Percentiles rank a stretch among this genome's conserved stretches.
phyloP scores from a whole-genome alignment of 2,329 filamentous ascomycete genomes.

The Trichoderma sp. region DNA sequence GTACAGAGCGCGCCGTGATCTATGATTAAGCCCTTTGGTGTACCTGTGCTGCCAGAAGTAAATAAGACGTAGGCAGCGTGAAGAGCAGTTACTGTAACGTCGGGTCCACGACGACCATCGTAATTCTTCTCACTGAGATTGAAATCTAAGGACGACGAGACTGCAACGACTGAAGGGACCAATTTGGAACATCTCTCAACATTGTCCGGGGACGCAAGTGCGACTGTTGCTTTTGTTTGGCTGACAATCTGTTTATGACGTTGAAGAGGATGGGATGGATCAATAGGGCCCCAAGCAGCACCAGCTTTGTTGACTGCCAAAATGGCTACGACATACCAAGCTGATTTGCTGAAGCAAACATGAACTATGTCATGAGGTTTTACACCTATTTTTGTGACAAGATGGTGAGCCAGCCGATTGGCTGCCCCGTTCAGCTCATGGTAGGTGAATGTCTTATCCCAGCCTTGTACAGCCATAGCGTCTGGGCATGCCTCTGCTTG shows the following conservation, averaged over 20 bases:
- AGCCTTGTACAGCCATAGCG: background rate
- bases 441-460: background rate
- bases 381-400: background rate
- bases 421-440: background rate
- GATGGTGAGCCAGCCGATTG: background rate
- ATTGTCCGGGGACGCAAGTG: background rate
- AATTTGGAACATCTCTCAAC: background rate
- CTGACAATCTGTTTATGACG: conserved; percentile 4
- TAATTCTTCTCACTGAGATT: background rate
- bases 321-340: background rate
- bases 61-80: background rate
- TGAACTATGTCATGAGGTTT: background rate
- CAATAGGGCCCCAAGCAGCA: background rate
- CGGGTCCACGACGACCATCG: background rate
- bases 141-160: background rate
- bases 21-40: background rate
- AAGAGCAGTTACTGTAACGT: background rate
- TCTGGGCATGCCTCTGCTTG: background rate
- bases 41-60: background rate
- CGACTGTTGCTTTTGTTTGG: background rate
- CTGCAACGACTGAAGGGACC: background rate
- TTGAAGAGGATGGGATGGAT: background rate
- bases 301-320: conserved; percentile 5
- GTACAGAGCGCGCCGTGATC: background rate
- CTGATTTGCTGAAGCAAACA: conserved; percentile 9